phyloP scores from a whole-genome alignment of 768 basidiomycete species.

The Leccinellum luteum region DNA sequence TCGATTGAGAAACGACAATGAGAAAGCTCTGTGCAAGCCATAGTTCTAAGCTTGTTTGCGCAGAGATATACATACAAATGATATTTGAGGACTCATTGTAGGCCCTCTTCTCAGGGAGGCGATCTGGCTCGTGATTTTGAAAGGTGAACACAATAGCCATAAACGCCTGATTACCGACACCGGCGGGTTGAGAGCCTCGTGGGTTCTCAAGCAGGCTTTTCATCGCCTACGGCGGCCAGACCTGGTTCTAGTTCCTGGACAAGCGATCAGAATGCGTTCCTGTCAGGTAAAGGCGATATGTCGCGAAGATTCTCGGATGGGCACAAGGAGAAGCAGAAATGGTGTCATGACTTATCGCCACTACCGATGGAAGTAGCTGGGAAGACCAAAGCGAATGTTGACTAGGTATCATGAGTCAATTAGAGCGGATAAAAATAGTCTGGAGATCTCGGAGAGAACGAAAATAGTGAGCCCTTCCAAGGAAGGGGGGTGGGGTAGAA shows the following conservation, averaged over 20 bases:
- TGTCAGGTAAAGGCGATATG: not conserved
- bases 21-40: not conserved
- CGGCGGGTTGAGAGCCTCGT: not conserved
- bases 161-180: not conserved
- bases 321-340: not conserved
- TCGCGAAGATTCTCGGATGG: not conserved
- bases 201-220: constrained; percentile 8
- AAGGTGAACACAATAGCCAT: not conserved
- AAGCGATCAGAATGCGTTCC: not conserved
- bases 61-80: not conserved
- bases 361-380: not conserved
- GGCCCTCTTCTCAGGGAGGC: constrained; percentile 3
- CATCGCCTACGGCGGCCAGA: constrained; percentile 11
- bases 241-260: not conserved
- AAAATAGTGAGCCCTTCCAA: constrained; percentile 11
- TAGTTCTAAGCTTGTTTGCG: not conserved
- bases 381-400: not conserved
- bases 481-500: constrained; percentile 6
- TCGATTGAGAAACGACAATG: constrained; percentile 1
- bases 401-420: constrained; percentile 11
- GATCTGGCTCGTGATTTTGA: constrained; percentile 16
- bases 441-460: constrained; percentile 15
- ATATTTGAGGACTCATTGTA: not conserved
- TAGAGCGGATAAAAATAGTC: constrained; percentile 5
- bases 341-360: not conserved